Base-by-base conservation (phyloP, 2,329 filamentous ascomycete species). In the Colletotrichum siamense region DNA sequence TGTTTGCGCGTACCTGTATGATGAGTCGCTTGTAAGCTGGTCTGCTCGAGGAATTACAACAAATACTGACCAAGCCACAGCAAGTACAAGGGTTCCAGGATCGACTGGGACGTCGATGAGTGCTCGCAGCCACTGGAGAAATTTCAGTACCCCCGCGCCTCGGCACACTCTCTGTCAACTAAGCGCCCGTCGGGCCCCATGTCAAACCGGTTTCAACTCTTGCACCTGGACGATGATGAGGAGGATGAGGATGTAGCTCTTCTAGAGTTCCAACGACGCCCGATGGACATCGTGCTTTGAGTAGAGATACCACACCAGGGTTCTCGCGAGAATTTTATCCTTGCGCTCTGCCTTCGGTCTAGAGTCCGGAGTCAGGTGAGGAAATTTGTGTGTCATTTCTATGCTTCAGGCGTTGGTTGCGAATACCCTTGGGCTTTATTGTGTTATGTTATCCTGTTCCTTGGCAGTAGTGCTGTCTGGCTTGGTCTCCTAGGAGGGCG, bases 1-100 rank as follows among this genome's bases (percentile, higher is more conserved):
- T 95, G 69, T 95, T 93, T 83, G 95, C 95, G 10, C 91, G 92
- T 22, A 94, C 91, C 12, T 97, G 95, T 85, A 94, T 98, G 93
- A 93, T 94, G 90, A 92, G 89, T 78, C 86, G 88, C 70, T 78
- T 79, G 89, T 91, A 82, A 81, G 89, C 84, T 28, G 26, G 15
- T 16, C 7, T 39, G 5, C n/a, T 64, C 39, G 28, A 52, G 18
- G 32, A n/a, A 61, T 18, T 18, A 24, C 4, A 36, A 18, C 5
- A 24, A 10, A 62, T 77, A 24, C 79, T 83, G 44, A 83, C 62
- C n/a, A 24, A 88, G 85, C 72, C 83, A 85, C 73, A 91, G 90
- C 16, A 89, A 89, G 34, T 98, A 97, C 86, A 95, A 93, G 81
- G 89, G 91, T 26, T 92, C 89, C 76, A 92, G 89, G 77, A 94